Percentiles rank a stretch among this genome's conserved stretches.
Evolutionary conservation across 495 filamentous ascomycete species (phyloP).

Genomic region (Penicillium nucicola): DNA sequence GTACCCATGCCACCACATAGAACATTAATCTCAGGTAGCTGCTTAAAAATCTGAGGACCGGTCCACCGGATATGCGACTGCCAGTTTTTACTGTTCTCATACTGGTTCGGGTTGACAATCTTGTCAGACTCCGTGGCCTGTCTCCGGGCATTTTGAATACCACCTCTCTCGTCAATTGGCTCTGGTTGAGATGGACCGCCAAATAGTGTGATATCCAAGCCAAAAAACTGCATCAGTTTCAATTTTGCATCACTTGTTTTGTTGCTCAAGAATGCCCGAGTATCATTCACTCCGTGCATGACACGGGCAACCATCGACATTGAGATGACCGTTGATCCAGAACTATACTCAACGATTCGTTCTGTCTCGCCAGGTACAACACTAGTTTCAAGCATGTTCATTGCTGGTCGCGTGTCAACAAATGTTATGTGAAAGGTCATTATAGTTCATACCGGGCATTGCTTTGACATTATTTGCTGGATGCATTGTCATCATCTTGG

Average conservation of each 20-base stretch:
- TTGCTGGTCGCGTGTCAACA: slow-evolving; percentile 30
- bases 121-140: slow-evolving; percentile 36
- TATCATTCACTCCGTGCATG: slow-evolving; percentile 50
- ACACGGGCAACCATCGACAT: slow-evolving; percentile 55
- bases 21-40: slow-evolving; percentile 56
- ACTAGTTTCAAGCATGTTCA: slow-evolving; percentile 52
- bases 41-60: slow-evolving; percentile 54
- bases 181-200: slow-evolving; percentile 58
- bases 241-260: slow-evolving; percentile 55
- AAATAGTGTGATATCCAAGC: slow-evolving; percentile 53
- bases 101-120: slow-evolving; percentile 55
- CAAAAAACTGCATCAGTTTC: slow-evolving; percentile 57
- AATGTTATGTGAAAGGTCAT: neutral
- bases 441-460: slow-evolving; percentile 49
- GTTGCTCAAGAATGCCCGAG: slow-evolving; percentile 56
- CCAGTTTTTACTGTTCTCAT: slow-evolving; percentile 59
- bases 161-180: slow-evolving; percentile 49
- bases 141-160: slow-evolving; percentile 44
- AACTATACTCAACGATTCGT: slow-evolving; percentile 59
- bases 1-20: slow-evolving; percentile 59
- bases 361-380: slow-evolving; percentile 42
- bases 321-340: slow-evolving; percentile 60
- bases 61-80: slow-evolving; percentile 59
- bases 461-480: slow-evolving; percentile 64
- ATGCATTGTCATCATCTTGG: slow-evolving; percentile 61